A percentile compares a stretch with the other conserved stretches of the same genome.
These are phyloP conservation scores for Aspergillus sp. DNA, from an alignment of 2,329 filamentous ascomycete genomes.

Conservation along the genomic window DNA sequence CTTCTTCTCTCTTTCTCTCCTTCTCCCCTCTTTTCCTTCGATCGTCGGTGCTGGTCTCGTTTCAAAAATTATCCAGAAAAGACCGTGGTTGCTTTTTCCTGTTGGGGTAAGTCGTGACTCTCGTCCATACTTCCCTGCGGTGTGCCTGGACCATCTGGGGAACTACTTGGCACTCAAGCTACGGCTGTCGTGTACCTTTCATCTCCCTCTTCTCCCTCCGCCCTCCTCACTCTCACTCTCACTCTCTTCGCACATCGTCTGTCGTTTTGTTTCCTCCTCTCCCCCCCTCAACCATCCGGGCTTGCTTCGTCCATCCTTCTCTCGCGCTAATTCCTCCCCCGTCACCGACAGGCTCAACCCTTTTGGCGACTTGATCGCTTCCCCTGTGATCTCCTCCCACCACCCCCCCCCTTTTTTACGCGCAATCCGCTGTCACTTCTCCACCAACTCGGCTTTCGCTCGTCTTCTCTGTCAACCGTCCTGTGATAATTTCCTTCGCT, in stretches of 20 bases:
- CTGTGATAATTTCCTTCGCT: too few relatives aligned
- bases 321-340: neutral
- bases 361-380: neutral
- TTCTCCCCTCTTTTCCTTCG: neutral
- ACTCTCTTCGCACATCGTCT: neutral
- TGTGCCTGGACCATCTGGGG: neutral
- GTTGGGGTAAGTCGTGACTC: too few relatives aligned
- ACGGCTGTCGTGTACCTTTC: neutral
- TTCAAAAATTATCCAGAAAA: too few relatives aligned
- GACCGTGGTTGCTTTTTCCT: too few relatives aligned
- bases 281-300: neutral
- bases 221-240: conserved; percentile 5
- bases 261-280: neutral
- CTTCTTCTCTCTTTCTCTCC: neutral
- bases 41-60: neutral
- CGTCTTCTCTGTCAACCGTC: too few relatives aligned
- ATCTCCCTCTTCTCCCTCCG: neutral
- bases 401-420: neutral
- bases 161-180: neutral
- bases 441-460: too few relatives aligned
- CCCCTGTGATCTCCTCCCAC: neutral
- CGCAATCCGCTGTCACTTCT: neutral
- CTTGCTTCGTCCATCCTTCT: neutral
- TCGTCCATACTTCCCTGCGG: neutral
- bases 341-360: neutral